Base-by-base conservation (phyloP, 1,284 basidiomycete genomes). In the Paramarasmius palmivorus region DNA sequence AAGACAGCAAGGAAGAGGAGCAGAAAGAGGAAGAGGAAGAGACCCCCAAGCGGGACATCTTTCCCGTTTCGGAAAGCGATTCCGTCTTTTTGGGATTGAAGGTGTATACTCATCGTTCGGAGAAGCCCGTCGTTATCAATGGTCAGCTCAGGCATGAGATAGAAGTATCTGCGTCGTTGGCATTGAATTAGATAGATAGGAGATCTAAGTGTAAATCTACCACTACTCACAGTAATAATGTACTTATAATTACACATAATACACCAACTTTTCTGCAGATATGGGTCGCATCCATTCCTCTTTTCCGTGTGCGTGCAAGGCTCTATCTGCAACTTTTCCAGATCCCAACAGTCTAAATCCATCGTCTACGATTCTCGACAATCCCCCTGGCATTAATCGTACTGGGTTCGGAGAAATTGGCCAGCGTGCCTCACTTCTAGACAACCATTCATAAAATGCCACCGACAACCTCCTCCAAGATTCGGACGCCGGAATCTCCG, bases 71-170 rank as follows among this genome's bases (percentile, higher is more conserved):
- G 10, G 62, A 65, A 41, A 65, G 69, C 36, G 64, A 65, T 53
- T 62, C 65, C 1, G 63, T 74, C 1, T 71, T 68, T 48, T 57
- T 76, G 12, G 76, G 76, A 3, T 56, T 78, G 50, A 62, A 71
- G 45, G 73, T 78, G 9, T 78, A 78, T 56, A 76, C 75, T 14
- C 29, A 32, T 32, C 63, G 71, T 19, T 73, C 70, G 55, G 68
- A 73, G 48, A 68, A 70, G 25, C 70, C 72, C 14, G 73, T 68
- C 6, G 61, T 63, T 3, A 67, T 78, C 9, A 62, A 65, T 22
- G 74, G 74, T 9, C 70, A 71, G 57, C 57, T 77, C 36, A 68
- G 67, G 22, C 54, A 56, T 36, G 50, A 56, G 45, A 56, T 56
- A 50, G 54, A 56, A 45, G 38, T 52, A 1, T 52, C 50, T 0